A percentile compares a stretch with the other conserved stretches of the same genome.
phyloP scores from a whole-genome alignment of 176 grass and related monocot genomes.

The Olyra latifolia region DNA sequence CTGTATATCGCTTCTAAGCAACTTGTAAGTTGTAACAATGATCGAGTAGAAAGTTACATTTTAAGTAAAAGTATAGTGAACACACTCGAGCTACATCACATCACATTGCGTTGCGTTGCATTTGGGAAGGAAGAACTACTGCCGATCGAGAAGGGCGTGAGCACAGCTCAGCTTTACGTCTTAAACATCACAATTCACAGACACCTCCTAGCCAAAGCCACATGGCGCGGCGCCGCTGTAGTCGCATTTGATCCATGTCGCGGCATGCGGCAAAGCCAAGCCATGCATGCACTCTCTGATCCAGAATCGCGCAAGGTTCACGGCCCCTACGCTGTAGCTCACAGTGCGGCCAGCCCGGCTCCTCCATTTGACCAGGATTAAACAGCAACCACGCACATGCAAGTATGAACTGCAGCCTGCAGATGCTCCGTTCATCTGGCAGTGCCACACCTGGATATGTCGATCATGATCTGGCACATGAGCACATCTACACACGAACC shows the following conservation, averaged over 20 bases:
- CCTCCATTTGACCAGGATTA: conserved; percentile 33
- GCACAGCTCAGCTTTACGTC: neutral
- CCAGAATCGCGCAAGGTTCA: neutral
- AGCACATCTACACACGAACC: too few species aligned
- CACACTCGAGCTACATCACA: too few species aligned
- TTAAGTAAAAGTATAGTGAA: too few species aligned
- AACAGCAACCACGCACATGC: conserved; percentile 25
- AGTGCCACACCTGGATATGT: conserved; percentile 16
- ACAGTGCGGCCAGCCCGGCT: conserved; percentile 22
- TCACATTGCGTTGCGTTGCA: too few species aligned
- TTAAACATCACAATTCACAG: neutral
- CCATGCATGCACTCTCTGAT: neutral
- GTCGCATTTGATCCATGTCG: too few species aligned
- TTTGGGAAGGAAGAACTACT: neutral
- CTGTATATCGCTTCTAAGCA: too few species aligned
- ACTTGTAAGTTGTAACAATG: too few species aligned
- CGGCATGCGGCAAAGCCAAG: neutral
- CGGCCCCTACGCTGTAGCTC: conserved; percentile 17
- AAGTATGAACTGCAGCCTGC: conserved; percentile 1
- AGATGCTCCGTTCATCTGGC: conserved; percentile 17
- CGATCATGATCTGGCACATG: conserved; percentile 14
- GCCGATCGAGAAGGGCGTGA: neutral
- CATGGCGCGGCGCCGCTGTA: neutral
- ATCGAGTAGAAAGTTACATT: too few species aligned
- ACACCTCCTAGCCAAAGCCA: neutral